phyloP scores from a whole-genome alignment of 768 basidiomycete species.

The Rhodotorula kratochvilovae region DNA sequence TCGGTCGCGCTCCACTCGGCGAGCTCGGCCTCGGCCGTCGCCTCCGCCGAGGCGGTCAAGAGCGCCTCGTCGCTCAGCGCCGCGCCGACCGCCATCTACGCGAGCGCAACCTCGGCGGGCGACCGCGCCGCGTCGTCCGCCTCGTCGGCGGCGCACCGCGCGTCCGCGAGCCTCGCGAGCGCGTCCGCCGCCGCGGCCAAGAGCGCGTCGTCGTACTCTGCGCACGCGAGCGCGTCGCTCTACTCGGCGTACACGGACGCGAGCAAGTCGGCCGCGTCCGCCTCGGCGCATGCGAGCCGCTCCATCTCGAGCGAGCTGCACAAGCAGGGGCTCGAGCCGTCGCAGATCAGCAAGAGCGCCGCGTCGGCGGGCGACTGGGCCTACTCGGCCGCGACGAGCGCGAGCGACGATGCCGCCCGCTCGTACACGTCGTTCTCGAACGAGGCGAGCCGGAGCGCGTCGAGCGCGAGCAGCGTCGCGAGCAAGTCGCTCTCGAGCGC shows the following conservation, averaged over 20 bases:
- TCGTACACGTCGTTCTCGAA: slow-evolving; percentile 12
- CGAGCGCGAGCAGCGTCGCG: slow-evolving; percentile 1
- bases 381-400: neutral
- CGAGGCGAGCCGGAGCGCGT: slow-evolving; percentile 2
- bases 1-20: slow-evolving; percentile 20
- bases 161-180: slow-evolving; percentile 42
- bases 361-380: slow-evolving; percentile 17
- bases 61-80: neutral
- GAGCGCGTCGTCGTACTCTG: slow-evolving; percentile 13
- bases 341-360: slow-evolving; percentile 27
- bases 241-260: slow-evolving; percentile 39
- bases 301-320: slow-evolving; percentile 12
- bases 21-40: slow-evolving; percentile 3
- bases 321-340: slow-evolving; percentile 8
- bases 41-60: slow-evolving; percentile 2
- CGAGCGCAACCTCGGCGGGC: slow-evolving; percentile 46
- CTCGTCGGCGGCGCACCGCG: slow-evolving; percentile 44
- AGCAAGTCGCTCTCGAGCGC: slow-evolving; percentile 21
- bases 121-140: slow-evolving; percentile 43
- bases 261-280: slow-evolving; percentile 40
- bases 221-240: slow-evolving; percentile 13
- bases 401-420: neutral
- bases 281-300: slow-evolving; percentile 44
- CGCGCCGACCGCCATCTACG: slow-evolving; percentile 24
- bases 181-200: neutral